Percentiles rank a stretch among this genome's conserved stretches.
These are phyloP conservation scores for Clitopilus passeckerianus DNA, from an alignment of 768 basidiomycete species.

Conservation along the genomic window DNA sequence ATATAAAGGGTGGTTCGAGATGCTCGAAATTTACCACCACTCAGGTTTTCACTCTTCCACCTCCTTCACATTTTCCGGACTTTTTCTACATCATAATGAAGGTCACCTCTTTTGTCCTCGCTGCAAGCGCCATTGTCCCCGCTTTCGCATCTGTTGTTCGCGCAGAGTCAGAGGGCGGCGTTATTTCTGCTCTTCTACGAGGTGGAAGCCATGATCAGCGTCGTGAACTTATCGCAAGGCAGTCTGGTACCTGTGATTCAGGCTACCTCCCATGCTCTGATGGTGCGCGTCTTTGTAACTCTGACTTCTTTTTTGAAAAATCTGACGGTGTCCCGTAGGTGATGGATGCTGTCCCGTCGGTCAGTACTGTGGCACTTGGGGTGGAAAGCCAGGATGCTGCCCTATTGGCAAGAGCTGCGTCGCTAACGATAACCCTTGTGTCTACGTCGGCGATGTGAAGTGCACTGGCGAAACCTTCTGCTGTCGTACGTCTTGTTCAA, in stretches of 20 bases:
- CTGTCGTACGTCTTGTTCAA: constrained; percentile 12
- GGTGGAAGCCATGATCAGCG: neutral
- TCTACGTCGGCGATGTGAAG: constrained; percentile 7
- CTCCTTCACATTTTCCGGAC: neutral
- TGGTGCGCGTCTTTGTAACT: neutral
- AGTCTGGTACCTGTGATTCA: neutral
- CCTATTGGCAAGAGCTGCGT: constrained; percentile 13
- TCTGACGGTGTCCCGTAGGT: constrained; percentile 1
- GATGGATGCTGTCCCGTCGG: constrained; percentile 13
- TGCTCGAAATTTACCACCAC: neutral
- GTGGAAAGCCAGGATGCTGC: constrained; percentile 16
- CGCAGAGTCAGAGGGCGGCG: neutral
- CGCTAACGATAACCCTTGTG: constrained; percentile 9
- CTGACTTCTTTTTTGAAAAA: neutral
- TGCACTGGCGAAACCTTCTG: constrained; percentile 17
- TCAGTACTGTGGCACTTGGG: constrained; percentile 17
- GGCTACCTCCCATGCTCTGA: constrained; percentile 8
- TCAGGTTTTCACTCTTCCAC: neutral
- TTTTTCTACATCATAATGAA: neutral
- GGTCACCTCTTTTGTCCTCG: neutral
- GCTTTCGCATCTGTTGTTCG: neutral
- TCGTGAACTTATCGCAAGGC: neutral
- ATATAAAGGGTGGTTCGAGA: neutral
- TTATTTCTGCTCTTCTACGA: constrained; percentile 7
- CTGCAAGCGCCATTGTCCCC: neutral